Conservation (phyloP, 2,329 filamentous ascomycete species). For the Orbilia brochopaga region DNA sequence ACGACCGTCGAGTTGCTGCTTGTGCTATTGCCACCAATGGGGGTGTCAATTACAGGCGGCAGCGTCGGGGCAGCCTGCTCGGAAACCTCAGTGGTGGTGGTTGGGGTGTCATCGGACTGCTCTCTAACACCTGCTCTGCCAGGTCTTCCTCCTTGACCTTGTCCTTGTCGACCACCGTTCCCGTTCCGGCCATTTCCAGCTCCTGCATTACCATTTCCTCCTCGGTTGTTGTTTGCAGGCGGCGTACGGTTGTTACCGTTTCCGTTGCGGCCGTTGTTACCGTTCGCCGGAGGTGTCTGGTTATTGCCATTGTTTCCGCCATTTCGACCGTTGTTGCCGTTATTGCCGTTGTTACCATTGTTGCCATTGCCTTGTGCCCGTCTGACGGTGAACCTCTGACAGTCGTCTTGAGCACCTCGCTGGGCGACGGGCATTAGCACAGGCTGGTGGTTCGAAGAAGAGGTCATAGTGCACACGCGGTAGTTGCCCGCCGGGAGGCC, state of each 20-base stretch:
- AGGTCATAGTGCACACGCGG: constrained; percentile 69
- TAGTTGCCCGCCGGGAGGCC: constrained; percentile 70
- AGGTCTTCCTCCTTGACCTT: not conserved
- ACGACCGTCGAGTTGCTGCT: constrained; percentile 20
- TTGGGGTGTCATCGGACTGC: not conserved
- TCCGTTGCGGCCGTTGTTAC: constrained; percentile 32
- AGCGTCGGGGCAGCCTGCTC: not conserved
- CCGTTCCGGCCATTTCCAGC: not conserved
- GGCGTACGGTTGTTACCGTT: not conserved
- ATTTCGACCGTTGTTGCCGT: constrained; percentile 34
- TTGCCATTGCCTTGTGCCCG: constrained; percentile 55
- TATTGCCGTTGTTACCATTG: constrained; percentile 51
- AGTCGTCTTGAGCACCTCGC: constrained; percentile 71
- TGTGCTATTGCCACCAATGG: constrained; percentile 19
- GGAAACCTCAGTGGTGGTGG: not conserved
- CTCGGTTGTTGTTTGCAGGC: not conserved
- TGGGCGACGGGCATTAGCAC: constrained; percentile 71
- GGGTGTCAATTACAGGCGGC: constrained; percentile 9
- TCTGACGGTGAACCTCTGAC: constrained; percentile 64
- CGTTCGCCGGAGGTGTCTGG: constrained; percentile 24
- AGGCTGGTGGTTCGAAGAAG: constrained; percentile 70
- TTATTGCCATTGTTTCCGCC: constrained; percentile 25
- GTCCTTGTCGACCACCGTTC: not conserved
- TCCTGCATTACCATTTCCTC: not conserved
- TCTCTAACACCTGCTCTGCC: not conserved